Conservation (phyloP, 1,284 basidiomycete species). For the Irpex rosettiformis region DNA sequence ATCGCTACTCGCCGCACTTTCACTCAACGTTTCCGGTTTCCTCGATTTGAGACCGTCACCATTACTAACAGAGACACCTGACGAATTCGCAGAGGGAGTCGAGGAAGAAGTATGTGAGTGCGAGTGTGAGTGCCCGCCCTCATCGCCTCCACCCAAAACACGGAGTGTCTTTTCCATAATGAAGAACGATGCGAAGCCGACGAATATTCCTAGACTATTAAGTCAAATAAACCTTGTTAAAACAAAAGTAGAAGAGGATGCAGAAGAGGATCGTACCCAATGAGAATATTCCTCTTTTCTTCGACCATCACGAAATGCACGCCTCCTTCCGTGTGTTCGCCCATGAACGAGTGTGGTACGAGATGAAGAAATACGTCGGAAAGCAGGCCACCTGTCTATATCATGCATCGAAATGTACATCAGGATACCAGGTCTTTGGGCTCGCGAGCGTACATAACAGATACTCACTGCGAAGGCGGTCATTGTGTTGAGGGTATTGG, state of each 20-base stretch:
- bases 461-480: constrained; percentile 75
- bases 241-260: not conserved
- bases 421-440: not conserved
- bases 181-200: constrained; percentile 85
- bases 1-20: constrained; percentile 18
- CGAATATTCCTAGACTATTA: constrained; percentile 75
- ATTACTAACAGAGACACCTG: constrained; percentile 30
- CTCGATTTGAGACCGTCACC: constrained; percentile 32
- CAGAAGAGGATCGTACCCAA: constrained; percentile 52
- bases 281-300: constrained; percentile 84
- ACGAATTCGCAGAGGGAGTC: constrained; percentile 21
- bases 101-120: constrained; percentile 42
- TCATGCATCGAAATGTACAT: constrained; percentile 10
- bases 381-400: constrained; percentile 80
- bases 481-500: constrained; percentile 86
- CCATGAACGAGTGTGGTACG: constrained; percentile 87
- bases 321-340: constrained; percentile 70
- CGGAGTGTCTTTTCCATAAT: constrained; percentile 88
- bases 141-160: constrained; percentile 65
- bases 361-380: constrained; percentile 90
- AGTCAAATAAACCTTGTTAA: not conserved
- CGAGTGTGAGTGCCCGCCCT: constrained; percentile 50
- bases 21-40: constrained; percentile 25
- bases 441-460: not conserved
- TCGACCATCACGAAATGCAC: constrained; percentile 79